Evolutionary conservation across 495 filamentous ascomycete species (phyloP), one percentile per base, ranked within the genome.

Genomic region (Aspergillus bertholletiae): DNA sequence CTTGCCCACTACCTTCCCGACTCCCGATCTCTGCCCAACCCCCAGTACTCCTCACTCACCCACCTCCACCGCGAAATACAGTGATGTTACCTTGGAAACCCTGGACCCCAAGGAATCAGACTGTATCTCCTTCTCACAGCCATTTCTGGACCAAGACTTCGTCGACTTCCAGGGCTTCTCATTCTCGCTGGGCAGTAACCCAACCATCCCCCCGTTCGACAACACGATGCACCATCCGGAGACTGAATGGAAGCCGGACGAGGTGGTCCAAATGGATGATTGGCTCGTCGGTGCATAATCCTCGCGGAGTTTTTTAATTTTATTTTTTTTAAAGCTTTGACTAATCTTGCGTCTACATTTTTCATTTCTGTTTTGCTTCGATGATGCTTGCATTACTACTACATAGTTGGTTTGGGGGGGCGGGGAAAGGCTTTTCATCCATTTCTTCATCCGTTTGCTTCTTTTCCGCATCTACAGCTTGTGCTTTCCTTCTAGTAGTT

Each of bases 31-130:
- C 41, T 74, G 71, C 44, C 68, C 69, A 0, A 70, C 73, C 0
- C 73, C 73, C 13, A 68, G 65, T 30, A 74, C 71, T 1, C 71
- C 73, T 0, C 56, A 62, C 22, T 74, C 69, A 12, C 71, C 70
- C 9, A 66, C 62, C 5, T 64, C 65, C 5, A 51, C 58, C 7
- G 34, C 34, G 2, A 52, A 57, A 28, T 17, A 52, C 34, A 46
- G 40, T 5, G 30, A 26, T 34, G 20, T 48, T 5, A 28, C 17
- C 34, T 32, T 43, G 34, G 49, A 43, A 35, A 44, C 22, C 9
- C 22, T 55, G 43, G 45, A 48, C 23, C 37, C 54, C 17, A 50
- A 52, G 22, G 57, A 57, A 20, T 52, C 34, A 2, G 59, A 63
- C 13, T 59, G 56, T 0, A 23, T 67, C 20, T 62, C 67, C 55